Evolutionary conservation across 805 yeast genomes (phyloP), one percentile per base, ranked within the genome.

Genomic region (Tetrapisispora iriomotensis): DNA sequence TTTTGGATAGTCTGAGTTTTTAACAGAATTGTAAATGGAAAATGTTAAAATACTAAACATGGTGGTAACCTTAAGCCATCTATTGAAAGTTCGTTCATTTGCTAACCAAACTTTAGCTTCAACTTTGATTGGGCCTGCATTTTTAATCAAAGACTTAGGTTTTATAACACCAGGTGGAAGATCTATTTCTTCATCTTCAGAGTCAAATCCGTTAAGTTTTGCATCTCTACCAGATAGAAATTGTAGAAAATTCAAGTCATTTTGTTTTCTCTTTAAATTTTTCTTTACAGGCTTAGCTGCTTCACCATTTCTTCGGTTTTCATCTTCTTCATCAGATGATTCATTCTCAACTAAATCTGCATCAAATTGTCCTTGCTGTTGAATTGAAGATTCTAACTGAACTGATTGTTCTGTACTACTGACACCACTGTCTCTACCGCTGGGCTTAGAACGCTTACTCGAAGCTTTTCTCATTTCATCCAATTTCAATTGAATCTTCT

Each of bases 71-170:
- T 82, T 87, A 48, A 92, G 69, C 98, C 98, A 92, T 62, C 94
- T 75, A 68, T 85, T 81, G 66, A 88, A 90, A 3, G 98, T 92
- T 61, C 98, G 81, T 66, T 92, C 98, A 57, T 92, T 92, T 22
- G 98, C 98, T 47, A 92, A 71, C 96, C 97, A 92, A 12, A 92
- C 98, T 58, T 92, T 92, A 23, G 97, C 94, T 66, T 92, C 98
- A 42, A 92, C 88, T 62, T 83, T 87, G 40, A 87, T 75, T 1
- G 96, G 92, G 7, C 96, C 95, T 21, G 88, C 79, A 59, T 87
- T 87, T 55, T 88, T 83, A 51, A 90, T 71, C 63, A 83, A 75
- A 24, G 71, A 67, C 20, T 72, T 75, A 40, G 98, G 98, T 55
- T 81, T 83, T 33, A 70, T 68, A 17, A 90, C 97, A 13, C 97